Evolutionary conservation across 163 green algal species (phyloP), one percentile per base, ranked within the genome.

Genomic region (Chlamydomonas reinhardtii): DNA sequence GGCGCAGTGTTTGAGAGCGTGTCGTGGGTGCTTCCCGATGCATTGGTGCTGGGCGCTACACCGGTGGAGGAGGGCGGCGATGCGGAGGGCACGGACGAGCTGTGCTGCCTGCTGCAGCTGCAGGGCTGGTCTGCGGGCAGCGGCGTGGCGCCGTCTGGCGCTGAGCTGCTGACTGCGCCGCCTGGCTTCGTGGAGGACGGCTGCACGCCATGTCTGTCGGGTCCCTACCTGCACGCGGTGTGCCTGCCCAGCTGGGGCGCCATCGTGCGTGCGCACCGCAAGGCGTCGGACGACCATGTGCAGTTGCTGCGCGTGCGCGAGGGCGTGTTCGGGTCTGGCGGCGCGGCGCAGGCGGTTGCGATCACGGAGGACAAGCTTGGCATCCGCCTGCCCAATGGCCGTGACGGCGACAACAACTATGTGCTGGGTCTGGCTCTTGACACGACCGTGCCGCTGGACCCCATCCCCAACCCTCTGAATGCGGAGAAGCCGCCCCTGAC

Each of bases 341-440:
- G 22, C 31, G 31, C 11, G 39, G 39, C 39, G 27, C 32, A 86
- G 62, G 61, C 74, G 17, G 88, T 89, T 15, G 69, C 89, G 24
- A 70, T 94, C 17, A 92, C 85, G 11, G 91, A 95, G 52, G 91
- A 94, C 48, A 56, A 76, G 4, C 70, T 93, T 22, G 84, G 86
- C 34, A 90, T 95, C n/a, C 90, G 90, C 24, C 88, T 95, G 71
- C 92, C 92, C 66, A 93, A 93, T 48, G 91, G 74, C 5, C 89
- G 90, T 20, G 91, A 77, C 64, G 82, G 76, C 16, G 65, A 56
- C 65, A 72, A 77, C 61, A 91, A 91, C 87, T 91, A 74, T 56
- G 88, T 91, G 61, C 83, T 91, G 54, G 88, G 88, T 3, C 73
- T 91, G 61, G 84, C 56, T 3, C n/a, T 92, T 4, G 80, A 89